phyloP scores from a whole-genome alignment of 495 filamentous ascomycete species.

The Aspergillus nidulans region DNA sequence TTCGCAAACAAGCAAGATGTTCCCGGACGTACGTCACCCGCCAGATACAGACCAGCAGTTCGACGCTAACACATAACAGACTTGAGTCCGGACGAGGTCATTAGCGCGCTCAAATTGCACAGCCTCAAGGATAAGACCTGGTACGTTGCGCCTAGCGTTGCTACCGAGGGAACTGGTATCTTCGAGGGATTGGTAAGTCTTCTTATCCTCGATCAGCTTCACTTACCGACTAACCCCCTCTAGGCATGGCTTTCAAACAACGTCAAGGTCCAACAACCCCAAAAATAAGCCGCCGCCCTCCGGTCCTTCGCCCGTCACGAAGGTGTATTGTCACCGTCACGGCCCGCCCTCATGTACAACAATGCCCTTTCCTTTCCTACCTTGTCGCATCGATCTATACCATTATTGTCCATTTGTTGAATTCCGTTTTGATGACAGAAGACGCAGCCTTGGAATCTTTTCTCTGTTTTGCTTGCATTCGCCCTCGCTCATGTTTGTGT shows the following conservation, averaged over 20 bases:
- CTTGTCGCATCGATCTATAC: conserved; percentile 23
- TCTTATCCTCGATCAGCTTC: background rate
- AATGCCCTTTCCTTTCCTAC: conserved; percentile 17
- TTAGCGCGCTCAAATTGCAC: conserved; percentile 74
- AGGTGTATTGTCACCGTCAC: conserved; percentile 11
- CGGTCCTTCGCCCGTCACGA: conserved; percentile 11
- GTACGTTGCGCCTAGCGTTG: conserved; percentile 95
- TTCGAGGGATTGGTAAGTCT: conserved; percentile 80
- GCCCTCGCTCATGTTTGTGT: conserved; percentile 17
- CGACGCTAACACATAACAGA: conserved; percentile 45
- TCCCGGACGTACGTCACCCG: conserved; percentile 60
- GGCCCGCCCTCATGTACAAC: conserved; percentile 39
- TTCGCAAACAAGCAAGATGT: conserved; percentile 99
- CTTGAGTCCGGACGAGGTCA: conserved; percentile 82
- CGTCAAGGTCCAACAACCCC: conserved; percentile 66
- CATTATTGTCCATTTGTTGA: conserved; percentile 25
- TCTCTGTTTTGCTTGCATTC: conserved; percentile 20
- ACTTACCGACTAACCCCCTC: conserved; percentile 13
- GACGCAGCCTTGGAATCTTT: conserved; percentile 42
- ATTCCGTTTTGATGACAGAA: conserved; percentile 47
- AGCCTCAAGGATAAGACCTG: conserved; percentile 89
- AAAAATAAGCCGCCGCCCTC: conserved; percentile 32
- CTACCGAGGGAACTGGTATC: conserved; percentile 88
- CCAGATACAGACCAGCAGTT: conserved; percentile 9
- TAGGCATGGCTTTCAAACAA: conserved; percentile 91